Conservation (phyloP, 2,329 filamentous ascomycete species). For the Drechmeria coniospora region DNA sequence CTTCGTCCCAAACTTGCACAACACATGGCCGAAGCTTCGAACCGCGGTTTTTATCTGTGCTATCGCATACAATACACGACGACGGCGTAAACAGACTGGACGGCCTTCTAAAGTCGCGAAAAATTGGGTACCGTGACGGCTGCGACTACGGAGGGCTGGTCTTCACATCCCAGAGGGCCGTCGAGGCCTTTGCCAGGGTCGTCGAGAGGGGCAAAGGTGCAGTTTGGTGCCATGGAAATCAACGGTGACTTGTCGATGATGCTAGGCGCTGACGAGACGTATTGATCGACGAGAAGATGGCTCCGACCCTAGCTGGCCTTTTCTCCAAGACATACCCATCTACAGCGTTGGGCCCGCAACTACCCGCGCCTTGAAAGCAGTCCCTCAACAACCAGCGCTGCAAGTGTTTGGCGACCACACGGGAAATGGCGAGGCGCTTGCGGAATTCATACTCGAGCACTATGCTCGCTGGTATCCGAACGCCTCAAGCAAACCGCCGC, state of each 20-base stretch:
- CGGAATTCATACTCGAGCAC: conserved; percentile 62
- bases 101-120: conserved; percentile 27
- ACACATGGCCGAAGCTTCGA: conserved; percentile 30
- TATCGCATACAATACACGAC: conserved; percentile 54
- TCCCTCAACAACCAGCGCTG: conserved; percentile 32
- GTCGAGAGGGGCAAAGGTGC: conserved; percentile 36
- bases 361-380: conserved; percentile 51
- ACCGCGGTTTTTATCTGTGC: conserved; percentile 60
- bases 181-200: conserved; percentile 58
- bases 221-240: not conserved
- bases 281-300: not conserved
- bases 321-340: conserved; percentile 41
- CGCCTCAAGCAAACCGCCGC: conserved; percentile 34
- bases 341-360: conserved; percentile 76
- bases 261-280: not conserved
- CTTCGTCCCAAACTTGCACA: conserved; percentile 10
- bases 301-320: conserved; percentile 28
- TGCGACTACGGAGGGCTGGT: conserved; percentile 57
- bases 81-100: conserved; percentile 39
- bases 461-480: conserved; percentile 42
- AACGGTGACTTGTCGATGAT: not conserved
- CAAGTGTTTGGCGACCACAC: conserved; percentile 65
- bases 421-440: conserved; percentile 71
- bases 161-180: conserved; percentile 71
- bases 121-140: conserved; percentile 22